These are phyloP conservation scores for Volvox africanus DNA, from an alignment of 139 green algal genomes.

Conservation along the genomic window DNA sequence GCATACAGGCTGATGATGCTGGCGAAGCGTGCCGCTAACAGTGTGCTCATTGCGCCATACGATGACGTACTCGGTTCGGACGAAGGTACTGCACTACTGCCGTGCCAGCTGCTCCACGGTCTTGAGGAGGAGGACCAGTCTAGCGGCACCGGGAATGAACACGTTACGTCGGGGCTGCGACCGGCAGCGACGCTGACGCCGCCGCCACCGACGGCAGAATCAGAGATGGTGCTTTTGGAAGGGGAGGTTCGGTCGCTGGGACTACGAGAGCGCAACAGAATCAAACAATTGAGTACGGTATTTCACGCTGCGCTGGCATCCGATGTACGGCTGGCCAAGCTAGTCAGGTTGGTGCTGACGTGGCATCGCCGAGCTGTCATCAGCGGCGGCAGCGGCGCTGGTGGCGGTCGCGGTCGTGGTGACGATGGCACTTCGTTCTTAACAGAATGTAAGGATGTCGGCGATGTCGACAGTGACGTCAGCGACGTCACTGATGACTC, in stretches of 20 bases:
- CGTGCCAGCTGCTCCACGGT: background rate
- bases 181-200: too few relatives aligned
- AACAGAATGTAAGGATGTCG: background rate
- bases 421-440: too few relatives aligned
- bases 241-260: background rate
- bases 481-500: background rate
- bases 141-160: too few relatives aligned
- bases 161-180: too few relatives aligned
- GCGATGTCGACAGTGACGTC: background rate
- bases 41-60: background rate
- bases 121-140: too few relatives aligned
- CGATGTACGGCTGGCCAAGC: background rate
- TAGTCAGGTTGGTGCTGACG: background rate
- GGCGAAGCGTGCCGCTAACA: background rate
- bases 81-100: background rate
- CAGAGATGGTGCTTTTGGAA: background rate
- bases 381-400: background rate
- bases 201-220: background rate
- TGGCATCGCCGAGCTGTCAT: background rate
- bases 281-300: background rate
- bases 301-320: background rate
- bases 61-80: background rate
- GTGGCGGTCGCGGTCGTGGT: too few relatives aligned
- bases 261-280: background rate
- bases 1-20: background rate